Conservation (phyloP, 768 basidiomycete genomes). For the Chalciporus sphaerocephalus region DNA sequence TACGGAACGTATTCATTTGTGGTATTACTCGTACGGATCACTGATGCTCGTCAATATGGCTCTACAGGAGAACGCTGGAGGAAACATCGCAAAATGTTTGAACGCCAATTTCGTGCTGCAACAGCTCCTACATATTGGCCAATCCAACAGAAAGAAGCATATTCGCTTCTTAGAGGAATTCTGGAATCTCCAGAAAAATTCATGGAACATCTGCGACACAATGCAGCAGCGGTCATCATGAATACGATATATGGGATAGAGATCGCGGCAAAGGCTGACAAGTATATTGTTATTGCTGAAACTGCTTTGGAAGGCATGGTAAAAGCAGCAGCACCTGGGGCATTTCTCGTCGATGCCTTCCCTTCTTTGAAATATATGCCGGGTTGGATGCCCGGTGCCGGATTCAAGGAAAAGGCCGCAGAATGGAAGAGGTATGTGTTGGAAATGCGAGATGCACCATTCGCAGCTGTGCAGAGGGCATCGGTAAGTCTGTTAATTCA, state of each 20-base stretch:
- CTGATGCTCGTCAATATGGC: background rate
- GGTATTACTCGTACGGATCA: background rate
- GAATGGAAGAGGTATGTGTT: conserved; percentile 45
- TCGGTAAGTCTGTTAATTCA: conserved; percentile 31
- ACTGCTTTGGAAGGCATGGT: conserved; percentile 48
- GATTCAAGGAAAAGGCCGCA: conserved; percentile 48
- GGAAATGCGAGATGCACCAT: conserved; percentile 47
- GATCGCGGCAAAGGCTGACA: conserved; percentile 39
- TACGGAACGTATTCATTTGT: conserved; percentile 34
- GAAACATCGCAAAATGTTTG: conserved; percentile 49
- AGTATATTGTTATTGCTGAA: conserved; percentile 50
- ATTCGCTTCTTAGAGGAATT: conserved; percentile 42
- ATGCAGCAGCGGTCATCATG: conserved; percentile 51
- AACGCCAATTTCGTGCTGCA: conserved; percentile 46
- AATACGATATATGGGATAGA: conserved; percentile 49
- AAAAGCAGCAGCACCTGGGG: conserved; percentile 47
- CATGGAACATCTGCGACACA: conserved; percentile 46
- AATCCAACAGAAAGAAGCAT: conserved; percentile 42
- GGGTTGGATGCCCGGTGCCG: conserved; percentile 48
- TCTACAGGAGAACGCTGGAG: conserved; percentile 48
- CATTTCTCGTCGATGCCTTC: conserved; percentile 49
- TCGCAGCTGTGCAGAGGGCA: conserved; percentile 34
- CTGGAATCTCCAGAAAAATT: conserved; percentile 41
- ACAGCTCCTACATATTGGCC: conserved; percentile 40
- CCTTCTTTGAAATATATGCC: conserved; percentile 54